Evolutionary conservation across 1,139 yeast genomes (phyloP).

Genomic region (Debaryomycetaceae sp.): DNA sequence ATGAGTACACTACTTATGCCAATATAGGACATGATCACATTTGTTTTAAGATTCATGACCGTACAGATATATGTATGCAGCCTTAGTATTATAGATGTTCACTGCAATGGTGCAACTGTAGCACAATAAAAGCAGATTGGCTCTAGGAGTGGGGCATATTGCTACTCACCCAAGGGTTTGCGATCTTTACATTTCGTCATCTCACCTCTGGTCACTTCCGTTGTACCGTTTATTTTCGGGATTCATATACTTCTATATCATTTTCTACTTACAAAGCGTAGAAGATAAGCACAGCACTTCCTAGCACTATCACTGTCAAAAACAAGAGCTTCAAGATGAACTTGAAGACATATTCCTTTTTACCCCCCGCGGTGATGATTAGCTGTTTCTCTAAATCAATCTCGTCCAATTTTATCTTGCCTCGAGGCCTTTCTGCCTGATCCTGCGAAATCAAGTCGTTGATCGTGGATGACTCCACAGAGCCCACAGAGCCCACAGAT

Average conservation of each 20-base stretch:
- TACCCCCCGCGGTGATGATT: conserved; percentile 39
- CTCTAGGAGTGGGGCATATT: too few species aligned
- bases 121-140: too few species aligned
- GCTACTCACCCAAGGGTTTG: too few species aligned
- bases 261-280: conserved; percentile 24
- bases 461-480: conserved; percentile 12
- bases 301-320: conserved; percentile 28
- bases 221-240: neutral
- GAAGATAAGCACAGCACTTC: conserved; percentile 36
- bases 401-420: conserved; percentile 20
- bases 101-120: too few species aligned
- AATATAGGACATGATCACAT: too few species aligned
- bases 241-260: neutral
- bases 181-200: too few species aligned
- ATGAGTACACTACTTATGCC: too few species aligned
- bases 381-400: conserved; percentile 38
- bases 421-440: conserved; percentile 8
- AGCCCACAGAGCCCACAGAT: conserved; percentile 11
- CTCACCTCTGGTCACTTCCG: too few species aligned
- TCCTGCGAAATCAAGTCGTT: conserved; percentile 12
- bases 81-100: too few species aligned
- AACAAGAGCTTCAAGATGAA: conserved; percentile 30
- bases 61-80: too few species aligned
- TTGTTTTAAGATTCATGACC: too few species aligned
- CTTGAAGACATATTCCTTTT: conserved; percentile 29